Base-by-base conservation (phyloP, 2,329 filamentous ascomycete genomes). In the Zymoseptoria brevis region DNA sequence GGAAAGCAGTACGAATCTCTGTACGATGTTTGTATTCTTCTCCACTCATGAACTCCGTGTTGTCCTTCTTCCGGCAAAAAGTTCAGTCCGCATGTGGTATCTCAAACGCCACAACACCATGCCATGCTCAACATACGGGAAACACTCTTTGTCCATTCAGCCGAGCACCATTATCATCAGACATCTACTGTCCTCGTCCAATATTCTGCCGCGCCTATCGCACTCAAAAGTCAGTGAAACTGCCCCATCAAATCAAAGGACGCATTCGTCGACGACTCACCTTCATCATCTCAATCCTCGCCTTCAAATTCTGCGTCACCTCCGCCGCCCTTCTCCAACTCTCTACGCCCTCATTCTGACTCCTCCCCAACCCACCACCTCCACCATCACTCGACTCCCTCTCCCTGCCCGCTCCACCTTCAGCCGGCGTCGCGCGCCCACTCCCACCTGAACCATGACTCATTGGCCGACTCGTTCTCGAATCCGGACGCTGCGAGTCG, bases 281-380 rank as follows among this genome's bases (percentile, higher is more conserved):
- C 82, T 97, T 99, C 94, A 99, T 99, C 80, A 94, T 89, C 79
- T 97, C 94, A 74, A 99, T 99, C 73, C 94, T 85, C 56, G 93
- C 91, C 79, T 97, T 99, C 70, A 99, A 75, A 74, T 96, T 94
- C 75, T 92, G 96, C 57, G 94, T 99, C 59, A 99, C 94, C 78
- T 99, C 94, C 1, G 94, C 94, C 19, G 94, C 94, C 67, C 94
- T 82, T 78, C 92, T 95, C 94, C 94, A 99, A 73, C 92, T 97
- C 77, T 99, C 94, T 19, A 87, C 85, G 0, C 85, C 85, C 53
- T 86, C 83, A 16, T 66, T 64, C 50, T 60, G 60, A 54, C 64
- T 63, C 8, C 60, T 55, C 35, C 58, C 57, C 55, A 59, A 22
- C 29, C 2, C 51, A 5, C 51, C 67, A 29, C 49, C 26, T 55